Percentiles rank a stretch among this genome's conserved stretches.
Conservation (phyloP, 352 stramenopile species). For the Nothophytophthora sp. region DNA sequence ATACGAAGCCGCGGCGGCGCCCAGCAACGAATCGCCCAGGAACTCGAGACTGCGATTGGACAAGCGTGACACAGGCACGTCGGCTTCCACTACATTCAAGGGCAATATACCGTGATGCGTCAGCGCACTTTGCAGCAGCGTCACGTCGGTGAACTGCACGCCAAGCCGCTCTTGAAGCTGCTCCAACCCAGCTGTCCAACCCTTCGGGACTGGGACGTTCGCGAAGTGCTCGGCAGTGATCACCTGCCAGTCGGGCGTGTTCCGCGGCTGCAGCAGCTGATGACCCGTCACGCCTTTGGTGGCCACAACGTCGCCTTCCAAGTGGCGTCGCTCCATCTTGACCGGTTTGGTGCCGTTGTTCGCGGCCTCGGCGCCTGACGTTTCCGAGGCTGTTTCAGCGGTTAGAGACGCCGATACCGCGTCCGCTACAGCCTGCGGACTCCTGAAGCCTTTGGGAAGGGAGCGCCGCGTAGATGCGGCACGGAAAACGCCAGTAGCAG, state of each 20-base stretch:
- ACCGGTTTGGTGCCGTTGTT: constrained; percentile 5
- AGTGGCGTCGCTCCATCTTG: constrained; percentile 24
- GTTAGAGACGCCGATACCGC: constrained; percentile 29
- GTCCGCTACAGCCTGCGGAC: constrained; percentile 34
- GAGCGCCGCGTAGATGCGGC: constrained; percentile 18
- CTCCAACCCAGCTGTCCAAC: constrained; percentile 50
- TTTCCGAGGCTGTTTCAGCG: constrained; percentile 12
- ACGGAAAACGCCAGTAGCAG: neutral
- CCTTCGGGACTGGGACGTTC: constrained; percentile 37
- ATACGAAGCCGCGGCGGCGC: constrained; percentile 56
- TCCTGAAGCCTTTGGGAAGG: constrained; percentile 30
- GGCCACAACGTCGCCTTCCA: constrained; percentile 33
- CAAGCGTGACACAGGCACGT: constrained; percentile 54
- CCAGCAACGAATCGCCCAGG: constrained; percentile 76
- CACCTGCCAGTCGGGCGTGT: constrained; percentile 52
- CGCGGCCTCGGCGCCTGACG: constrained; percentile 8
- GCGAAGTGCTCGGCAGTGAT: constrained; percentile 57
- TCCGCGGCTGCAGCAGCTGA: constrained; percentile 33
- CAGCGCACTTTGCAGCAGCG: constrained; percentile 66
- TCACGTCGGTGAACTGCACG: constrained; percentile 58
- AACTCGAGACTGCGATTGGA: constrained; percentile 87
- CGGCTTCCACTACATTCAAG: constrained; percentile 32
- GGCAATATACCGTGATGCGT: constrained; percentile 76
- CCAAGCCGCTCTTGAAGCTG: constrained; percentile 59
- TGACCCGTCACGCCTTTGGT: constrained; percentile 23